These are phyloP conservation scores for Diaporthe helianthi DNA, from an alignment of 2,329 filamentous ascomycete genomes.

Conservation along the genomic window DNA sequence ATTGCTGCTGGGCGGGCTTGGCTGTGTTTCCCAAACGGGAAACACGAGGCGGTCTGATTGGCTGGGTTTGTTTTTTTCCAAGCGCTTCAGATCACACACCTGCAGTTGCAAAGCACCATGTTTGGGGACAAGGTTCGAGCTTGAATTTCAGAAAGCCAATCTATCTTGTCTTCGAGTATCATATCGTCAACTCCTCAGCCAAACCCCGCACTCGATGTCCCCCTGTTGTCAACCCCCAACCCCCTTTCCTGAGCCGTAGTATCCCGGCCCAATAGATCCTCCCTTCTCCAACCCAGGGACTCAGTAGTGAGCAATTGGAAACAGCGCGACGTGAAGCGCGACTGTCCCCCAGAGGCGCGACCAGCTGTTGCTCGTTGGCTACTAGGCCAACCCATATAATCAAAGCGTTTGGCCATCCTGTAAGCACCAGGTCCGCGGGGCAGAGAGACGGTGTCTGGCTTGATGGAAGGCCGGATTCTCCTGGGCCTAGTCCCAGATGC, in stretches of 20 bases:
- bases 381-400: constrained; percentile 22
- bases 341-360: constrained; percentile 53
- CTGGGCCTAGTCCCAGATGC: constrained; percentile 63
- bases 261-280: neutral
- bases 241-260: neutral
- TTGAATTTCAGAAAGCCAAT: constrained; percentile 47
- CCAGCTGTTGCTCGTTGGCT: constrained; percentile 53
- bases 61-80: neutral
- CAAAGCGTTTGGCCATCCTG: constrained; percentile 38
- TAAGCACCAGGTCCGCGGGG: constrained; percentile 35
- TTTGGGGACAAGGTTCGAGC: constrained; percentile 42
- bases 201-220: constrained; percentile 45
- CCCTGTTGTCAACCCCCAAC: constrained; percentile 41
- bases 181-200: constrained; percentile 42
- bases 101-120: neutral
- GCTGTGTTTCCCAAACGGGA: constrained; percentile 3
- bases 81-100: neutral
- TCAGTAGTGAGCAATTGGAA: constrained; percentile 47
- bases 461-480: constrained; percentile 44
- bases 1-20: neutral
- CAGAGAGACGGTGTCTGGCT: constrained; percentile 41
- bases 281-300: constrained; percentile 33
- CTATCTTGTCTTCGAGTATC: constrained; percentile 41
- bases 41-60: neutral
- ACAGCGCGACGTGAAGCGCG: constrained; percentile 44